Conservation (phyloP, 2,329 filamentous ascomycete species). For the Colletotrichum gloeosporioides region DNA sequence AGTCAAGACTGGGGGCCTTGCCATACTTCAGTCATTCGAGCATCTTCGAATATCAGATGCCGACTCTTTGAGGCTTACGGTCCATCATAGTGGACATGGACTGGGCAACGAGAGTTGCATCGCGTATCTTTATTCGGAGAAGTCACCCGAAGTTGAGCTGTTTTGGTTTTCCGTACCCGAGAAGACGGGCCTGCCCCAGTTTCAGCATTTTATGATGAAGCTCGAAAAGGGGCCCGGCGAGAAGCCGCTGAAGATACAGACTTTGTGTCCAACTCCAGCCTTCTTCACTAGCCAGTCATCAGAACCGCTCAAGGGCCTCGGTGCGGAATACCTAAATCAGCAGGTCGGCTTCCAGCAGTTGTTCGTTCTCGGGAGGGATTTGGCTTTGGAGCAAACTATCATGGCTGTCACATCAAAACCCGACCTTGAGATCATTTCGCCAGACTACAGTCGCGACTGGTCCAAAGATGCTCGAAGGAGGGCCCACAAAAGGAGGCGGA, state of each 20-base stretch:
- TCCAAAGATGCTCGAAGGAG: background rate
- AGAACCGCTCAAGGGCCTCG: background rate
- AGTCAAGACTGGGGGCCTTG: constrained; percentile 17
- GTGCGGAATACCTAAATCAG: background rate
- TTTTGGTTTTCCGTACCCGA: constrained; percentile 37
- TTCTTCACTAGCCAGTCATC: background rate
- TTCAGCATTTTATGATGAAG: constrained; percentile 38
- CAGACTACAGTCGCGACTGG: constrained; percentile 10
- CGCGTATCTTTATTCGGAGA: constrained; percentile 39
- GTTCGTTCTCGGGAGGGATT: constrained; percentile 13
- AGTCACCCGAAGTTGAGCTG: constrained; percentile 34
- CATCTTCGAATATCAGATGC: constrained; percentile 47
- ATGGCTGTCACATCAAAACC: constrained; percentile 1
- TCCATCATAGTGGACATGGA: constrained; percentile 30
- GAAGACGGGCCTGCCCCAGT: constrained; percentile 34
- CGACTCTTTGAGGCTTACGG: constrained; percentile 42
- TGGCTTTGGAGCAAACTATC: constrained; percentile 9
- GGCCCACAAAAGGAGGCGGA: constrained; percentile 11
- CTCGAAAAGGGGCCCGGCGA: background rate
- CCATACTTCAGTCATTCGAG: constrained; percentile 46
- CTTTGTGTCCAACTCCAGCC: constrained; percentile 10
- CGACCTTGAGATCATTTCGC: background rate
- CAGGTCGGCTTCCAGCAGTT: constrained; percentile 17
- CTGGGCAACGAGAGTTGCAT: constrained; percentile 25
- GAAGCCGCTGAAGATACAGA: background rate